Evolutionary conservation across 2,329 filamentous ascomycete species (phyloP).

Genomic region (Calycina herbarum): DNA sequence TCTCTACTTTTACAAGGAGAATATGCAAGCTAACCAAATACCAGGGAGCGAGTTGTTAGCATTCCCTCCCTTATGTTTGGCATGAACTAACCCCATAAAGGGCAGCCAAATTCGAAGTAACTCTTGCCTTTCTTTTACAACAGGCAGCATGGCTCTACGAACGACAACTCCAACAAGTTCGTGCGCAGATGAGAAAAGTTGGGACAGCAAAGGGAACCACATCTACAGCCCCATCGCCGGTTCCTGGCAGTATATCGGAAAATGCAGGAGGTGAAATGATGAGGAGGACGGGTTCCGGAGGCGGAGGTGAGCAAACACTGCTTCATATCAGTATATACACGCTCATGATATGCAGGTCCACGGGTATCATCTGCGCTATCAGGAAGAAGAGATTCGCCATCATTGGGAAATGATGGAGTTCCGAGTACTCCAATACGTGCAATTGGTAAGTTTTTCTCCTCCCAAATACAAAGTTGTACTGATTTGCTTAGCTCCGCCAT

Average conservation of each 20-base stretch:
- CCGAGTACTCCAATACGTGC: conserved; percentile 26
- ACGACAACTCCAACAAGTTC: conserved; percentile 83
- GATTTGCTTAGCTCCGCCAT: conserved; percentile 32
- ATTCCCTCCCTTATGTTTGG: not conserved
- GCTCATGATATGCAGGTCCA: conserved; percentile 29
- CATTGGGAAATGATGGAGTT: conserved; percentile 27
- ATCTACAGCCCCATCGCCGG: conserved; percentile 57
- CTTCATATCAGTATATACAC: not conserved
- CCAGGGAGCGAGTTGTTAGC: conserved; percentile 76
- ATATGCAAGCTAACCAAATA: conserved; percentile 21
- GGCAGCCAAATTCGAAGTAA: conserved; percentile 77
- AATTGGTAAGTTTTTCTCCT: conserved; percentile 24
- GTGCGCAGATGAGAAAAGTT: conserved; percentile 82
- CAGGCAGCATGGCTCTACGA: conserved; percentile 95
- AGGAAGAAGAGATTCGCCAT: conserved; percentile 32
- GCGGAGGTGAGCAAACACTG: conserved; percentile 36
- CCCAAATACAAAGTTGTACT: conserved; percentile 8
- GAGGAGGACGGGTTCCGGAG: conserved; percentile 52
- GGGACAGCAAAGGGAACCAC: conserved; percentile 56
- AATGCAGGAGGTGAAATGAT: conserved; percentile 46
- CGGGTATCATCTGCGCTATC: conserved; percentile 34
- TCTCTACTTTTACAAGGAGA: not conserved
- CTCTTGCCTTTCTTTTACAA: conserved; percentile 84
- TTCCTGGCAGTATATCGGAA: conserved; percentile 50
- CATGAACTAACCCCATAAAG: conserved; percentile 41